Conservation (phyloP, 371 early-diverging fungal species). For the Massospora cicadina region DNA sequence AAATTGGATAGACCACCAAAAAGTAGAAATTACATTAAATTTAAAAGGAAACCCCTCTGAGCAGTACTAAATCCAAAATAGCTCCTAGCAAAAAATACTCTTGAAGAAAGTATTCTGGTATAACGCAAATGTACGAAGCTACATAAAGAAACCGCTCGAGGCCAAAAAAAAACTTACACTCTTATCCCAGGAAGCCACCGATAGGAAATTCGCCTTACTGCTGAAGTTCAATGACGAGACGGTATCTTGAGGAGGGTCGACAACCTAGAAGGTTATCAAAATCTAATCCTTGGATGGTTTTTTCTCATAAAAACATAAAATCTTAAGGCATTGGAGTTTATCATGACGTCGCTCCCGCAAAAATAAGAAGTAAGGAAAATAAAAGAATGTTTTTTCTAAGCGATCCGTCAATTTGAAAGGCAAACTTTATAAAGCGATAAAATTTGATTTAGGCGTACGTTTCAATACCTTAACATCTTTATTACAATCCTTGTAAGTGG, state of each 20-base stretch:
- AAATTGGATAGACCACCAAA: no score
- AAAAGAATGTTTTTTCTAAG: background rate
- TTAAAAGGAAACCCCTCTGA: no score
- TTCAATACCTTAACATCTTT: background rate
- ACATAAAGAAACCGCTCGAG: no score
- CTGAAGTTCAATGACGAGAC: conserved; percentile 64
- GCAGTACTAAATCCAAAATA: no score
- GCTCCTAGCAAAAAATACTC: no score
- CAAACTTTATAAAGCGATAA: background rate
- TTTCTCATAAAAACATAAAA: background rate
- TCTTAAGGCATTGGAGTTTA: no score
- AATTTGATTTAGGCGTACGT: background rate
- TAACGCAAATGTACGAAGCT: no score
- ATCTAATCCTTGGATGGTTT: background rate
- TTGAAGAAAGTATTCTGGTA: no score
- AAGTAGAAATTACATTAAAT: no score
- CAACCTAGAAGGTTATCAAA: conserved; percentile 27
- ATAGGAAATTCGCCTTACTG: conserved; percentile 61
- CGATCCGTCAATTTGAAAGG: background rate
- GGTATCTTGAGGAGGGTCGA: conserved; percentile 59
- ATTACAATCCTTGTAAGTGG: background rate
- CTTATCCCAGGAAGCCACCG: conserved; percentile 86
- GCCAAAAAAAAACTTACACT: conserved; percentile 48
- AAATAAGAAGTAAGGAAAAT: background rate
- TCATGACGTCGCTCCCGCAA: background rate